phyloP scores from a whole-genome alignment of 225 moss, liverwort and hornwort species.

The Asterella californica region DNA sequence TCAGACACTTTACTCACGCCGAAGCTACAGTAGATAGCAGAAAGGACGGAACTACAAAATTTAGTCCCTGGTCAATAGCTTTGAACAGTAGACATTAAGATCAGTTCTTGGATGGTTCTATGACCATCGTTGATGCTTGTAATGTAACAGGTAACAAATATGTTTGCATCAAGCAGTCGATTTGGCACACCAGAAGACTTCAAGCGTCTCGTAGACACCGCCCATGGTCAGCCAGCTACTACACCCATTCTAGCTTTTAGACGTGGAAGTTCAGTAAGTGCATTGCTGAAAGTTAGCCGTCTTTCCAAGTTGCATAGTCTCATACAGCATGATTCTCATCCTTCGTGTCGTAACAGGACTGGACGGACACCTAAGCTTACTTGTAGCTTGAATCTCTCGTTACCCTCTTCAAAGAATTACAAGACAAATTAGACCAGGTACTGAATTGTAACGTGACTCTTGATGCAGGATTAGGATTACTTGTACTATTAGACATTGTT shows the following conservation, averaged over 20 bases:
- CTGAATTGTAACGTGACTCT: not conserved
- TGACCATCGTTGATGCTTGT: not conserved
- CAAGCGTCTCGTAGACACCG: conserved; percentile 86
- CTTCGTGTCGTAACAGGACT: not conserved
- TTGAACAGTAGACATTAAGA: not conserved
- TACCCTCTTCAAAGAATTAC: not conserved
- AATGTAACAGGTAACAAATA: conserved; percentile 67
- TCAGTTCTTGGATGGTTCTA: not conserved
- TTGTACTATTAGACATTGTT: conserved; percentile 87
- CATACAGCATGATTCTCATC: not conserved
- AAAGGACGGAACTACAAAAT: not conserved
- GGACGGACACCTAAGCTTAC: not conserved
- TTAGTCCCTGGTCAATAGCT: not conserved
- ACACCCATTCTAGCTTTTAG: not conserved
- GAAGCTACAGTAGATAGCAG: not conserved
- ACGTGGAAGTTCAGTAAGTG: not conserved
- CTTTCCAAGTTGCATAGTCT: not conserved
- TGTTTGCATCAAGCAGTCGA: conserved; percentile 95
- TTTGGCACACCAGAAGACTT: conserved; percentile 98
- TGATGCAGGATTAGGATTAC: conserved; percentile 73
- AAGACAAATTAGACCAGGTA: not conserved
- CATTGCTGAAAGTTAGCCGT: not conserved
- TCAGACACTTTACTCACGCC: not conserved
- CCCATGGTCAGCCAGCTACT: conserved; percentile 63
- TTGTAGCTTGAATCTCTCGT: not conserved